Base-by-base conservation (phyloP, 805 yeast species). In the Ogataea ganodermae region DNA sequence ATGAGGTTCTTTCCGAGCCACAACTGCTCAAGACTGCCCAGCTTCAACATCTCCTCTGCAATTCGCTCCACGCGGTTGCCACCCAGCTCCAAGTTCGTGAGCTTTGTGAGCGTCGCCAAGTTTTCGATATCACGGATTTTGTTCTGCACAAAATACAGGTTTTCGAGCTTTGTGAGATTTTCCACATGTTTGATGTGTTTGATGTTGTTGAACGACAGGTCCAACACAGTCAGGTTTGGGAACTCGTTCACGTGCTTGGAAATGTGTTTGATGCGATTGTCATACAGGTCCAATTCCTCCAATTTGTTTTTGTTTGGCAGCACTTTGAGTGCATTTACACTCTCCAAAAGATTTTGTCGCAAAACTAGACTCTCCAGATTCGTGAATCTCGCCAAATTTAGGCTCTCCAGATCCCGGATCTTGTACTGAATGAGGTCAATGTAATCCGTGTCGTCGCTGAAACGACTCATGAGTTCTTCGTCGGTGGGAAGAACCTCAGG, bases 1-100 rank as follows among this genome's bases (percentile, higher is more conserved):
- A 94, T 87, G 52, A 78, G 77, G 67, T 94, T 94, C 61, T 90
- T 89, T 38, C 98, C 99, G 35, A 94, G 72, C 99, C 98, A 94
- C 38, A 94, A 71, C 62, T 91, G 86, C 53, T 80, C 79, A 36
- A 94, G 68, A 42, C 75, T 78, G 0, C 67, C 69, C 49, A 92
- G 70, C 0, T 69, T 66, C 17, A 75, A 74, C 56, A 91, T 62
- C 33, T 80, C 79, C 52, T 81, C 85, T 24, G 71, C 62, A 37
- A 86, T 81, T 33, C 59, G 65, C 36, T 79, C 74, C 38, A 89
- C 76, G 48, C 81, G 75, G 67, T 94, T 94, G 20, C 97, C 99
- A 10, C 98, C 99, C 33, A 94, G 73, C 67, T 94, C 99, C 45
- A 94, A 70, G 55, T 85, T 86, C 44, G 69, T 77, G 53, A 94